A percentile compares a stretch with the other conserved stretches of the same genome.
Conservation (phyloP, 768 basidiomycete species). For the Suillus cothurnatus region DNA sequence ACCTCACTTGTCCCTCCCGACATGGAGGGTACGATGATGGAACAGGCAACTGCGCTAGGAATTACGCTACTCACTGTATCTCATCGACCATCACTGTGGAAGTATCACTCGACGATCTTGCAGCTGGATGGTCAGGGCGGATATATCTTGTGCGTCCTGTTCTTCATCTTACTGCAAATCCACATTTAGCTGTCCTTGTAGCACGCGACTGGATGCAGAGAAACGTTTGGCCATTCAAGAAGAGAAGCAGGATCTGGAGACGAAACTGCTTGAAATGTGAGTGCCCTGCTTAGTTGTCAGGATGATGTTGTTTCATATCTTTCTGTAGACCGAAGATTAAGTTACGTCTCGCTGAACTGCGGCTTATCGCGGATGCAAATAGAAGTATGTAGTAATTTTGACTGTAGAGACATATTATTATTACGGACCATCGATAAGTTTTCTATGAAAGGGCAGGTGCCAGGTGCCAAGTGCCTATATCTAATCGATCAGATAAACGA, state of each 20-base stretch:
- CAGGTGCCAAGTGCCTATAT: no score
- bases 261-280: conserved; percentile 85
- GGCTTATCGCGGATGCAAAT: conserved; percentile 36
- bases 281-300: conserved; percentile 31
- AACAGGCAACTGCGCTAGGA: conserved; percentile 80
- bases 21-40: conserved; percentile 95
- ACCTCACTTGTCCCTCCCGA: conserved; percentile 93
- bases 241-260: conserved; percentile 89
- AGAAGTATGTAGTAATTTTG: conserved; percentile 10
- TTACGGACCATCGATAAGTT: neutral
- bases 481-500: neutral
- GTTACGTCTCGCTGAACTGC: conserved; percentile 70
- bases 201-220: conserved; percentile 88
- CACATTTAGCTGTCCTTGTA: conserved; percentile 31
- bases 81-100: conserved; percentile 93
- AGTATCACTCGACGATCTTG: conserved; percentile 85
- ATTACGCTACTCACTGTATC: conserved; percentile 96
- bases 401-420: neutral
- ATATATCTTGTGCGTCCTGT: conserved; percentile 81
- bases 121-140: conserved; percentile 95
- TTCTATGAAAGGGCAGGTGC: no score
- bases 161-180: neutral
- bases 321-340: conserved; percentile 74
- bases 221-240: conserved; percentile 89
- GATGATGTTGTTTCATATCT: conserved; percentile 10